phyloP scores from a whole-genome alignment of 2,329 filamentous ascomycete species.

The Exophiala phaeomuriformis region DNA sequence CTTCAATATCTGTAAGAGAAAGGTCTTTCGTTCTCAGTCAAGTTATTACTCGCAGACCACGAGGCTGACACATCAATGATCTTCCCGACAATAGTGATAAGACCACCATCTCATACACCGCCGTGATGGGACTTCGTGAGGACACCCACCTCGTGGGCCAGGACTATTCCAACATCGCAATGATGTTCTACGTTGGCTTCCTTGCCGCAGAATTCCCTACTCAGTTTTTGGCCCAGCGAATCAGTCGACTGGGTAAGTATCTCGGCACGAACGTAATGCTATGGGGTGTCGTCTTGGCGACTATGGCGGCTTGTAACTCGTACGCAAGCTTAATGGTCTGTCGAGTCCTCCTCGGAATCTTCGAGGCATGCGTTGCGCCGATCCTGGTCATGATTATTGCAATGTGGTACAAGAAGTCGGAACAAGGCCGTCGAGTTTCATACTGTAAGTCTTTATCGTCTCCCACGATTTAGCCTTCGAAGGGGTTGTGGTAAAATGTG shows the following conservation, averaged over 20 bases:
- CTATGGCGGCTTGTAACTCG: constrained; percentile 44
- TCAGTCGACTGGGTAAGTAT: constrained; percentile 46
- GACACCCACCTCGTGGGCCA: constrained; percentile 45
- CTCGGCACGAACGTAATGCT: constrained; percentile 52
- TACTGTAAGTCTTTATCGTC: too few species aligned
- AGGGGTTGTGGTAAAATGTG: too few species aligned
- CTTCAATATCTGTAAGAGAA: too few species aligned
- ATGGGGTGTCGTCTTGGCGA: constrained; percentile 45
- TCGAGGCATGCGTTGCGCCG: constrained; percentile 49
- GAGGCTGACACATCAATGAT: too few species aligned
- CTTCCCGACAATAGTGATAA: too few species aligned
- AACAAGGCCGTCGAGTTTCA: too few species aligned
- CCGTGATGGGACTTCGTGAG: constrained; percentile 50
- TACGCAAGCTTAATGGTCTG: constrained; percentile 45
- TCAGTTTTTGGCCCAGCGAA: constrained; percentile 33
- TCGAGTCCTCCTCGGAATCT: constrained; percentile 47
- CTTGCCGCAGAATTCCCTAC: constrained; percentile 40
- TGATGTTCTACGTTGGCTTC: constrained; percentile 49
- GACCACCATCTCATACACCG: too few species aligned
- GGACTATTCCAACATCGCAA: constrained; percentile 46
- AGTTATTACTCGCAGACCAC: too few species aligned
- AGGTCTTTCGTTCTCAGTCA: too few species aligned
- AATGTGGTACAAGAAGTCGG: constrained; percentile 46
- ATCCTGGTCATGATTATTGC: constrained; percentile 49
- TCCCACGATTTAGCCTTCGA: too few species aligned